Evolutionary conservation across 129 eudicot species (phyloP).

Genomic region (Kitagawia praeruptora): DNA sequence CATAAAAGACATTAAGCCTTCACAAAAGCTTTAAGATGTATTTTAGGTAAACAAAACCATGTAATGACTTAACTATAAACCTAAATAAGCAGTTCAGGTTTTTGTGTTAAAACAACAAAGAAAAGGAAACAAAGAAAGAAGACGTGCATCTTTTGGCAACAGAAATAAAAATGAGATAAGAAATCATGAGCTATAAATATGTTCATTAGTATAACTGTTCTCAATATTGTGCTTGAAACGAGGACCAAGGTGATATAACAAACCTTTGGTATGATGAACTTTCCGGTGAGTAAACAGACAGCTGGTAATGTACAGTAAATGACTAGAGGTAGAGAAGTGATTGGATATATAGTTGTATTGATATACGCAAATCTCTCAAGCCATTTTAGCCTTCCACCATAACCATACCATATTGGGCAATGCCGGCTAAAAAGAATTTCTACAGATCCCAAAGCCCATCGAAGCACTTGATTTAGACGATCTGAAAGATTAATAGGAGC

Average conservation of each 20-base stretch:
- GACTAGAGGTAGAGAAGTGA: slow-evolving; percentile 32
- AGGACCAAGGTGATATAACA: not conserved
- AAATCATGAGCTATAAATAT: not conserved
- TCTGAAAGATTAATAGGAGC: slow-evolving; percentile 42
- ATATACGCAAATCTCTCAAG: slow-evolving; percentile 36
- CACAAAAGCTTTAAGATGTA: not conserved
- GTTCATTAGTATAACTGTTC: not conserved
- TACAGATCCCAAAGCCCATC: slow-evolving; percentile 42
- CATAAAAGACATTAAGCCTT: not conserved
- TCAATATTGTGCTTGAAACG: not conserved
- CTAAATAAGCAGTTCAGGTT: not conserved
- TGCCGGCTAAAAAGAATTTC: slow-evolving; percentile 41
- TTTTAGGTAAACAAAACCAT: not conserved
- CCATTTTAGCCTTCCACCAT: slow-evolving; percentile 38
- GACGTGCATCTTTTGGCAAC: not conserved
- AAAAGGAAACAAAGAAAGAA: not conserved
- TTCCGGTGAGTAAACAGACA: slow-evolving; percentile 36
- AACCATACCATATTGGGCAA: slow-evolving; percentile 42
- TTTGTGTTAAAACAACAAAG: not conserved
- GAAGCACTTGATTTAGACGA: slow-evolving; percentile 36
- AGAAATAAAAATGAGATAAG: not conserved
- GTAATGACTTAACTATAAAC: not conserved
- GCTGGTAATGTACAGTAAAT: slow-evolving; percentile 37
- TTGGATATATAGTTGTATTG: slow-evolving; percentile 37
- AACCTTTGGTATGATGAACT: slow-evolving; percentile 40